Conservation (phyloP, 2,329 filamentous ascomycete species). For the Colletotrichum orchidophilum region DNA sequence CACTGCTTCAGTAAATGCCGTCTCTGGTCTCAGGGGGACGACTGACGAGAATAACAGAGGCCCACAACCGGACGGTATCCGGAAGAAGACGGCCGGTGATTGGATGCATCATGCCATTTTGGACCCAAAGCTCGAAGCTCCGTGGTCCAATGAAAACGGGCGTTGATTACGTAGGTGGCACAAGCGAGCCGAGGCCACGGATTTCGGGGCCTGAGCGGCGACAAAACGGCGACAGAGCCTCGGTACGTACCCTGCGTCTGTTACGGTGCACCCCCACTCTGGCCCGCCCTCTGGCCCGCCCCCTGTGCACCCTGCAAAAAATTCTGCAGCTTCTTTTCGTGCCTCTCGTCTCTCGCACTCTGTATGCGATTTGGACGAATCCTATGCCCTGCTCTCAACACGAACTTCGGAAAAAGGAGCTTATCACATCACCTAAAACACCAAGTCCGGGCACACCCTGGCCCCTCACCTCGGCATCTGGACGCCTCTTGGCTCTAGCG, state of each 20-base stretch:
- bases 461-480: slow-evolving; percentile 14
- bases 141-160: background rate
- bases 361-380: too few species aligned
- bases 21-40: background rate
- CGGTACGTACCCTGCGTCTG: background rate
- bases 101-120: background rate
- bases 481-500: slow-evolving; percentile 14
- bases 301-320: slow-evolving; percentile 5
- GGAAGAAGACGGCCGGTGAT: background rate
- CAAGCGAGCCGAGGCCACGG: slow-evolving; percentile 28
- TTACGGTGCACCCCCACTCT: background rate
- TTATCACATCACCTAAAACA: background rate
- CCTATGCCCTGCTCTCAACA: background rate
- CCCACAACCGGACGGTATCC: background rate
- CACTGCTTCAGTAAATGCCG: background rate
- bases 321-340: background rate
- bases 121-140: background rate
- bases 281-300: background rate
- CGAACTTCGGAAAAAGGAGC: background rate
- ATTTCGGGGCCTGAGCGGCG: slow-evolving; percentile 16
- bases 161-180: slow-evolving; percentile 11
- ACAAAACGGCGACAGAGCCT: background rate
- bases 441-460: background rate
- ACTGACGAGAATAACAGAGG: background rate
- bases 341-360: background rate